Conservation (phyloP, 2,329 filamentous ascomycete genomes). For the Arthrobotrys megalospora region DNA sequence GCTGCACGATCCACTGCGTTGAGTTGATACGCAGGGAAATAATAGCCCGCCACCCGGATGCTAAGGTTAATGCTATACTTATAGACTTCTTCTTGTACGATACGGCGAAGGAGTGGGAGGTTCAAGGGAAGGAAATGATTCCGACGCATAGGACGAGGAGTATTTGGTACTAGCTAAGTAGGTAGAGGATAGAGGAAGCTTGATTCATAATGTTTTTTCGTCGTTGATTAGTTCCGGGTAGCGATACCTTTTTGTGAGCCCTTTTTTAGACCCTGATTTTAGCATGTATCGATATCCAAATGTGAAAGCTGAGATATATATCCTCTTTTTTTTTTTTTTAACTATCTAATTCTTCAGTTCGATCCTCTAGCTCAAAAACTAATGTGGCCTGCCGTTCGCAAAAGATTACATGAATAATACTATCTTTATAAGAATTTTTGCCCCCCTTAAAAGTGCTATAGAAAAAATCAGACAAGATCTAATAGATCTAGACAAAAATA, state of each 20-base stretch:
- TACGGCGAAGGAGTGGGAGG: slow-evolving; percentile 87
- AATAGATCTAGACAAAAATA: slow-evolving; percentile 14
- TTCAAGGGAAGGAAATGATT: slow-evolving; percentile 73
- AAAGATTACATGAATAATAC: not conserved
- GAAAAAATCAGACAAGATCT: slow-evolving; percentile 3
- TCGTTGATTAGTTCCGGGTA: too few species aligned
- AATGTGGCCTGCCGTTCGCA: not conserved
- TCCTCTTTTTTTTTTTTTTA: not conserved
- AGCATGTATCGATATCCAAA: slow-evolving; percentile 20
- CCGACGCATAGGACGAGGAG: slow-evolving; percentile 92
- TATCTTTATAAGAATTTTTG: too few species aligned
- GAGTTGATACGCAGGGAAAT: slow-evolving; percentile 91
- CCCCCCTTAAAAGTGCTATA: not conserved
- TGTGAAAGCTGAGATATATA: too few species aligned
- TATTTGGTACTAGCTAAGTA: slow-evolving; percentile 87
- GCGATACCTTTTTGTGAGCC: slow-evolving; percentile 31
- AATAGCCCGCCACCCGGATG: slow-evolving; percentile 78
- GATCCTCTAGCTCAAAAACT: not conserved
- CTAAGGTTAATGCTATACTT: slow-evolving; percentile 83
- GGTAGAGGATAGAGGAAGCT: too few species aligned
- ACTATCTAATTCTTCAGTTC: too few species aligned
- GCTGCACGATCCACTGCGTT: slow-evolving; percentile 95
- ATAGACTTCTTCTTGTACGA: slow-evolving; percentile 99
- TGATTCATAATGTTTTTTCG: too few species aligned
- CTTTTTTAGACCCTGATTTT: slow-evolving; percentile 4